Conservation (phyloP, 495 filamentous ascomycete genomes). For the Chaetomium tenue region DNA sequence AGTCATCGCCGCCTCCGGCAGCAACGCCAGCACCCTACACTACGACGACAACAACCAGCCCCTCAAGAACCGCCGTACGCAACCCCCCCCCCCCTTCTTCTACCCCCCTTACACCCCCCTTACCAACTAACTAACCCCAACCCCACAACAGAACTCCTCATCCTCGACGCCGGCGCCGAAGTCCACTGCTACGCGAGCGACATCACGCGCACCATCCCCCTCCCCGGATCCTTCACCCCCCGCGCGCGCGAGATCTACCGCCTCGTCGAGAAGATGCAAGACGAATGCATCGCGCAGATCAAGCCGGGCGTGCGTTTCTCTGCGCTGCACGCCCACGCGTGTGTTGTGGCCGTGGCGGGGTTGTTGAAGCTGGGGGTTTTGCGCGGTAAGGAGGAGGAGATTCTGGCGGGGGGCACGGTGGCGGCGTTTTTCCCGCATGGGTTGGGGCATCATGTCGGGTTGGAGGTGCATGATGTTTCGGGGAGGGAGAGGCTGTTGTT, state of each 20-base stretch:
- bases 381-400: slow-evolving; percentile 59
- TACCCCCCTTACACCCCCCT: too few relatives aligned
- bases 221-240: slow-evolving; percentile 58
- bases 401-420: slow-evolving; percentile 64
- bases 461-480: slow-evolving; percentile 85
- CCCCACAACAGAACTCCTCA: slow-evolving; percentile 53
- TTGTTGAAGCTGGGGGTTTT: slow-evolving; percentile 69
- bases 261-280: slow-evolving; percentile 79
- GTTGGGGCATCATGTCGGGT: slow-evolving; percentile 81
- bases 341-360: slow-evolving; percentile 67
- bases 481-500: slow-evolving; percentile 30
- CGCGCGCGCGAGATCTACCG: slow-evolving; percentile 70
- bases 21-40: slow-evolving; percentile 79
- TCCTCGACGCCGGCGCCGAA: slow-evolving; percentile 83
- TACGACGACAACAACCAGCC: slow-evolving; percentile 75
- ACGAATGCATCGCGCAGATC: slow-evolving; percentile 66
- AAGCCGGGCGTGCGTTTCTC: slow-evolving; percentile 64
- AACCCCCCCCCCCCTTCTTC: too few relatives aligned
- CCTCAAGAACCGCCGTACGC: slow-evolving; percentile 52
- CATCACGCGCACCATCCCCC: slow-evolving; percentile 82
- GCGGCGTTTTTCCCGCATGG: slow-evolving; percentile 90
- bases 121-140: too few relatives aligned
- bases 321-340: slow-evolving; percentile 67
- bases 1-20: slow-evolving; percentile 77
- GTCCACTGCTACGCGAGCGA: slow-evolving; percentile 87